Evolutionary conservation across 345 rosid genomes (phyloP), one percentile per base, ranked within the genome.

Genomic region (Leavenworthia alabamica): DNA sequence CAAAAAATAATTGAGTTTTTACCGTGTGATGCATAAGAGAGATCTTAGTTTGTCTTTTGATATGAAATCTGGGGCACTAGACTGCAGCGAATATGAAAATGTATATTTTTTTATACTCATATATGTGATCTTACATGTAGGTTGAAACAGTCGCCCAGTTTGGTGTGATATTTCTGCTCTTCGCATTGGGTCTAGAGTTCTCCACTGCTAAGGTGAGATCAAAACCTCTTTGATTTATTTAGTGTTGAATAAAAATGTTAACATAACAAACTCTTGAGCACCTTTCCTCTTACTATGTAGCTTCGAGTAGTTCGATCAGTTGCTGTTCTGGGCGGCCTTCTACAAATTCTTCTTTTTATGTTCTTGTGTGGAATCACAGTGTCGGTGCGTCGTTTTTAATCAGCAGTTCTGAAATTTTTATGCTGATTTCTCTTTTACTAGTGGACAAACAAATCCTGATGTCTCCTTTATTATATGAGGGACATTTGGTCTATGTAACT

Each of bases 131-230:
- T 15, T 26, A 26, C 40, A 56, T 27, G 32, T 56, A 90, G 97
- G 95, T 91, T 71, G 98, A 88, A 81, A 91, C 98, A 8, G 98
- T 86, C 41, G 98, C 96, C 61, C 98, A 91, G 72, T 91, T 91
- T 73, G 97, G 97, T 66, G 97, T 90, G 40, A 70, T 91, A 66
- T 86, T 88, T 73, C 85, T 91, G 71, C 91, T 90, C 71, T 91
- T 91, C 58, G 97, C 96, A 16, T 66, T 88, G 72, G 96, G 97
- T 63, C 75, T 91, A 61, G 98, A 91, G 77, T 90, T 90, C 73
- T 88, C 97, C 17, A 67, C 86, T 5, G 55, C 89, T 31, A 90
- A 88, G 83, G 98, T 88, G n/a, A 32, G 71, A 57, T 63, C 32
- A 44, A 20, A 20, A 61, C 26, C 23, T 64, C 67, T 12, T 45